Conservation (phyloP, 2,329 filamentous ascomycete genomes). For the Exophiala dermatitidis region DNA sequence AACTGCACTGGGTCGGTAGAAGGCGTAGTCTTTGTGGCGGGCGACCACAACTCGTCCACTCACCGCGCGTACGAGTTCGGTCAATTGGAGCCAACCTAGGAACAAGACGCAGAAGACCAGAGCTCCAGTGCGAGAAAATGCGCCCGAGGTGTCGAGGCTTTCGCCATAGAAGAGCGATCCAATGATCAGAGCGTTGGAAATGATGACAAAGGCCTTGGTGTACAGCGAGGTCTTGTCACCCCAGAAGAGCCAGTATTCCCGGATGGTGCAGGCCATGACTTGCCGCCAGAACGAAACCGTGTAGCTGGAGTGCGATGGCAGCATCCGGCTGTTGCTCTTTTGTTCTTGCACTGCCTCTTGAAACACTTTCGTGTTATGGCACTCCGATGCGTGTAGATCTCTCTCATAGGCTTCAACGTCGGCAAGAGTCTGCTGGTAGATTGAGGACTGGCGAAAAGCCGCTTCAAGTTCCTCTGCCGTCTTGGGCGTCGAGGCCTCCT, state of each 20-base stretch:
- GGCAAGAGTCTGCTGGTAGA: conserved; percentile 53
- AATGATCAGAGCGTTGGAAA: conserved; percentile 68
- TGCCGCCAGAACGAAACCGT: conserved; percentile 50
- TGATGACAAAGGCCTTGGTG: conserved; percentile 59
- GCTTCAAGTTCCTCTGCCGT: conserved; percentile 61
- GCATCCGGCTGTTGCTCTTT: conserved; percentile 45
- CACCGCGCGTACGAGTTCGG: background rate
- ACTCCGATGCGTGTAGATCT: conserved; percentile 50
- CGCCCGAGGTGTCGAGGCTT: conserved; percentile 56
- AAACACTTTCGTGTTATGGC: conserved; percentile 52
- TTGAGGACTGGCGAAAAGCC: conserved; percentile 57
- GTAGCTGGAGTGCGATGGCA: conserved; percentile 50
- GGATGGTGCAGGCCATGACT: conserved; percentile 67
- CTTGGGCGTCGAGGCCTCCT: conserved; percentile 60
- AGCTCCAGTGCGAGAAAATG: conserved; percentile 70
- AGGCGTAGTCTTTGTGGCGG: too few species aligned
- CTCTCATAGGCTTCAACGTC: conserved; percentile 58
- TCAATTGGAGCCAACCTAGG: conserved; percentile 55
- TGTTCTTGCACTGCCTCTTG: conserved; percentile 55
- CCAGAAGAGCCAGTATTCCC: conserved; percentile 68
- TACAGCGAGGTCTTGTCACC: conserved; percentile 71
- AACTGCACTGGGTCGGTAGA: conserved; percentile 48
- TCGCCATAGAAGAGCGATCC: conserved; percentile 77
- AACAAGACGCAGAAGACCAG: conserved; percentile 83
- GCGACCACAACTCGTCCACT: too few species aligned